Base-by-base conservation (phyloP, 352 stramenopile species). In the Phytophthora multivora region DNA sequence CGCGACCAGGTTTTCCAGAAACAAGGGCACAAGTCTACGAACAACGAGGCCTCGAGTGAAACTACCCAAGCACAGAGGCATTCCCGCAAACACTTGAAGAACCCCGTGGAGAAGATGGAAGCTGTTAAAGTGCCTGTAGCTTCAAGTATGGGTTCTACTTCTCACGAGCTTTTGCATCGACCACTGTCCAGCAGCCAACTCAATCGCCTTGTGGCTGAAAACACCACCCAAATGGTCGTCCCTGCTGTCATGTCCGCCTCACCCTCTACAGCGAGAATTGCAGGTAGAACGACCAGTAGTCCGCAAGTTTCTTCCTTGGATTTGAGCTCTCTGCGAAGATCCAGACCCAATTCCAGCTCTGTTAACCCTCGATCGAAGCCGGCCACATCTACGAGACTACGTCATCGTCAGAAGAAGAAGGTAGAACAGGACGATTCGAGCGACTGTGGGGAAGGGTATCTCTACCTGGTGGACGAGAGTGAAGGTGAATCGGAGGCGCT, bases 81-180 rank as follows among this genome's bases (percentile, higher is more conserved):
- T 26, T 46, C 60, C 15, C 69, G 60, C 2, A 83, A 75, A 33
- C 71, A 91, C 54, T 52, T 91, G 5, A 91, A 91, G 55, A 91
- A 84, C 19, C 75, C 82, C 0, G 28, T 91, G 1, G 82, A 91
- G 53, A 79, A 63, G 25, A 72, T 89, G 70, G 47, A 74, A 31
- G 28, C 55, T 46, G 40, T 21, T 4, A 30, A 42, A 43, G 28
- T 43, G 4, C 42, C 64, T 45, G 40, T 35, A 9, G 25, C 58
- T 21, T 12, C 23, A 10, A 54, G 33, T 36, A 47, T 42, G 9
- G 30, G n/a, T 7, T 51, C 46, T 12, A 67, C 4, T 18, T 46
- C 38, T 67, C 5, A 39, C 28, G 26, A 31, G 11, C 13, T 66
- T 7, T 47, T 73, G 30, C 65, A 73, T 25, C 65, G 65, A 11